phyloP scores from a whole-genome alignment of 2,329 filamentous ascomycete genomes.

The Botrytis fragariae region DNA sequence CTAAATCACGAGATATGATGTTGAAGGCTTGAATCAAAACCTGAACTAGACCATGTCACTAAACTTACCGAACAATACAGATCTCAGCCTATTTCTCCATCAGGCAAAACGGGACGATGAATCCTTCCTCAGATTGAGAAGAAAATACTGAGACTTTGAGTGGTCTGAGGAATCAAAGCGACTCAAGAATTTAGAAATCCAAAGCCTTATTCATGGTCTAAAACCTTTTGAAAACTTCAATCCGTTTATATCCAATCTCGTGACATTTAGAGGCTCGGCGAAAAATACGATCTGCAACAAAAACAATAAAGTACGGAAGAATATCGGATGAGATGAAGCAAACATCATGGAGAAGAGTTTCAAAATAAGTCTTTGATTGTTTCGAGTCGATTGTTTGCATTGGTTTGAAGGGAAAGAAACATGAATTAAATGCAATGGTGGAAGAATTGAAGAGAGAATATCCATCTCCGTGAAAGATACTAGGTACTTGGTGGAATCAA shows the following conservation, averaged over 20 bases:
- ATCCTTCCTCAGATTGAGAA: background rate
- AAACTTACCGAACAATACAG: background rate
- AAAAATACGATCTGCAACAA: constrained; percentile 18
- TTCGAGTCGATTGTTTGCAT: background rate
- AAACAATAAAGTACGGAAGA: background rate
- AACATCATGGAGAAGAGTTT: background rate
- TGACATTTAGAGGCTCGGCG: constrained; percentile 2
- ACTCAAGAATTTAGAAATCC: background rate
- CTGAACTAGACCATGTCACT: background rate
- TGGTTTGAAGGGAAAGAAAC: background rate
- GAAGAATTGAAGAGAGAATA: background rate
- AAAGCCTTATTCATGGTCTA: background rate
- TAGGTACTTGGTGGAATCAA: background rate
- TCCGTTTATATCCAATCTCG: background rate
- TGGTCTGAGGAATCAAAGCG: background rate
- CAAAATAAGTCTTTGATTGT: background rate
- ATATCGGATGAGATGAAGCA: constrained; percentile 11
- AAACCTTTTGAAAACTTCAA: background rate
- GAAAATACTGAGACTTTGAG: background rate
- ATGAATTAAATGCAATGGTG: background rate
- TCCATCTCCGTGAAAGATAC: background rate
- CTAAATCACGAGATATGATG: background rate
- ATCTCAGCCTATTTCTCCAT: background rate
- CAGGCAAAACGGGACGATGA: background rate
- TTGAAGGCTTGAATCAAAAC: background rate